Base-by-base conservation (phyloP, 2,329 filamentous ascomycete species). In the Reticulascus tulasneorum region DNA sequence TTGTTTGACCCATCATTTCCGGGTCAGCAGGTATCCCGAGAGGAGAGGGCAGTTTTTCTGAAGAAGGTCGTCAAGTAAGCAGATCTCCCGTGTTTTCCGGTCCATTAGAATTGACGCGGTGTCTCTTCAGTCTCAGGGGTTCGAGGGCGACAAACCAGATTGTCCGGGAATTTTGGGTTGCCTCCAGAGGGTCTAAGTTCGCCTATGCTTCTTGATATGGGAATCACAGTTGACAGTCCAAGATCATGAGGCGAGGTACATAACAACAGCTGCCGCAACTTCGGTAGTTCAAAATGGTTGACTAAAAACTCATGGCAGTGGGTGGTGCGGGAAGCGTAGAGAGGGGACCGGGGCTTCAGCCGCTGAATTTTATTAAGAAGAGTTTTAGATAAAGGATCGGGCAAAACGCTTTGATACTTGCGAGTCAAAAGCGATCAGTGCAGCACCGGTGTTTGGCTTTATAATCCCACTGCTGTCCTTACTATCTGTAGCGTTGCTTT, bases 131-230 rank as follows among this genome's bases (percentile, higher is more conserved):
- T 51, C 63, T 86, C 22, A 69, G 84, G 24, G 84, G 84, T 7
- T 67, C 74, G 2, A 70, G 74, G 44, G 63, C 70, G 32, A 86
- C 83, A 4, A 85, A 82, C 45, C 72, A 79, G 36, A 68, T 85
- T 1, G 76, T 86, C 4, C 73, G 77, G 40, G 81, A 86, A 20
- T 88, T 88, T 52, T 89, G 82, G 79, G 60, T 86, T n/a, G 68
- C 72, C 3, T 82, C 80, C 43, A 68, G 83, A 42, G 75, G 75
- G 7, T 70, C 71, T 1, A 77, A 66, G 48, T 82, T 80, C 56
- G 66, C 76, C 8, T 82, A 82, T 57, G 71, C 66, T 31, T 79
- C 77, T 28, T 80, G 48, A 57, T 11, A 12, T 13, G 5, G 9
- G n/a, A 27, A 19, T 19, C 6, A 25, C 3, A 20, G 12, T n/a